phyloP scores from a whole-genome alignment of 2,329 filamentous ascomycete genomes.

The Dendryphion nanum region DNA sequence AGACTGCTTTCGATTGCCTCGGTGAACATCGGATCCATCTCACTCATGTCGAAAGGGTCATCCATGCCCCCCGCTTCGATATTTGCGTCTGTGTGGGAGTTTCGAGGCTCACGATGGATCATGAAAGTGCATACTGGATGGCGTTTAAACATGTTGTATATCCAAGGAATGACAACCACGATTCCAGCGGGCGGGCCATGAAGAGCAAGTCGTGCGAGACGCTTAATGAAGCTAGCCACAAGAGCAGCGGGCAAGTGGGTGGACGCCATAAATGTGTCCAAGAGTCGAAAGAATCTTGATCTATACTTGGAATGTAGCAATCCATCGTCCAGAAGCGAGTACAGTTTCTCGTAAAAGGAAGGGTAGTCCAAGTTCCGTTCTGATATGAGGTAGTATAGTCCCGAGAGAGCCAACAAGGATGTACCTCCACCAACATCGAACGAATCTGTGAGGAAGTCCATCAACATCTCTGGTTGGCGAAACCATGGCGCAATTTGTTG shows the following conservation, averaged over 20 bases:
- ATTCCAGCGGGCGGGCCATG: conserved; percentile 86
- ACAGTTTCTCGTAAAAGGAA: conserved; percentile 89
- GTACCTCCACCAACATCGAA: conserved; percentile 85
- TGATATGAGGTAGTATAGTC: conserved; percentile 91
- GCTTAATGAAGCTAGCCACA: conserved; percentile 94
- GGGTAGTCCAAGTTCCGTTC: conserved; percentile 95
- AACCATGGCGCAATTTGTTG: conserved; percentile 87
- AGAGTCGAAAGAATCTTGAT: conserved; percentile 85
- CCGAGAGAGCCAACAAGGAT: conserved; percentile 83
- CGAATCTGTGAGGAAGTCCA: conserved; percentile 95
- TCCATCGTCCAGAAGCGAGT: conserved; percentile 82
- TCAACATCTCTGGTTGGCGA: conserved; percentile 78
- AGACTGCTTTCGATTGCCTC: conserved; percentile 86
- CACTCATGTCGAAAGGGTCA: conserved; percentile 75
- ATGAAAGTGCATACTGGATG: conserved; percentile 94
- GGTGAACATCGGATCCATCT: conserved; percentile 81
- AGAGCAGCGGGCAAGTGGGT: conserved; percentile 88
- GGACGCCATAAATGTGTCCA: conserved; percentile 87
- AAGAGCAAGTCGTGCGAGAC: conserved; percentile 80
- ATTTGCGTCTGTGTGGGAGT: conserved; percentile 56
- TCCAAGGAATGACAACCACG: conserved; percentile 85
- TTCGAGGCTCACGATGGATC: conserved; percentile 75
- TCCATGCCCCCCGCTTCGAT: conserved; percentile 62
- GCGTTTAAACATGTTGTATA: conserved; percentile 89
- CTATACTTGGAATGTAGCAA: conserved; percentile 93